A percentile compares a stretch with the other conserved stretches of the same genome.
These are phyloP conservation scores for Delonix regia DNA, from an alignment of 306 rosid genomes.

Conservation along the genomic window DNA sequence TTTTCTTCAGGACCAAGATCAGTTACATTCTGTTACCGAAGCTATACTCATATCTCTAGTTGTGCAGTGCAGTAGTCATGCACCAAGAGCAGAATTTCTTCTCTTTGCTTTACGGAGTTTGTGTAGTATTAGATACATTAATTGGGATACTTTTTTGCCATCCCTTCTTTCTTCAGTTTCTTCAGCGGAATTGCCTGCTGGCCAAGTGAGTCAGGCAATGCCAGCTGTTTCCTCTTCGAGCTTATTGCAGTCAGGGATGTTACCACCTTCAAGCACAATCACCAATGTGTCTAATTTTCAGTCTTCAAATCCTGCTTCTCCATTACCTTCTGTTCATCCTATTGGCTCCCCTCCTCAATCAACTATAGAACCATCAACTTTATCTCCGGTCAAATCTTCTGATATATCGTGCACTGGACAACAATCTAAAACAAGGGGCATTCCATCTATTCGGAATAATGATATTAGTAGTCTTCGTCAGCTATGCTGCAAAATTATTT, in stretches of 20 bases:
- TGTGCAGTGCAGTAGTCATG: slow-evolving; percentile 89
- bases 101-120: slow-evolving; percentile 80
- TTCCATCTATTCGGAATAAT: slow-evolving; percentile 65
- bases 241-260: slow-evolving; percentile 74
- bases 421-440: slow-evolving; percentile 58
- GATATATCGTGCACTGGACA: slow-evolving; percentile 66
- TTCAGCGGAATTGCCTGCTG: slow-evolving; percentile 64
- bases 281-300: slow-evolving; percentile 73
- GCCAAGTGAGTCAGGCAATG: slow-evolving; percentile 72
- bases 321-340: slow-evolving; percentile 76
- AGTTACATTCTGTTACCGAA: slow-evolving; percentile 79
- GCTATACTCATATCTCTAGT: slow-evolving; percentile 80
- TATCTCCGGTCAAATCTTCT: slow-evolving; percentile 84
- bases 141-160: slow-evolving; percentile 91
- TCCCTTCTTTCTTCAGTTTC: slow-evolving; percentile 85
- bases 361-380: slow-evolving; percentile 61
- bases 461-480: slow-evolving; percentile 96
- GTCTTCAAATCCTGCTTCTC: slow-evolving; percentile 91
- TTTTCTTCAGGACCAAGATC: slow-evolving; percentile 84
- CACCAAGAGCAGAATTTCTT: slow-evolving; percentile 87
- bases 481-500: slow-evolving; percentile 92
- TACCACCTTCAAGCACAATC: slow-evolving; percentile 61
- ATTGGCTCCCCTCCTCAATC: slow-evolving; percentile 90
- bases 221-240: slow-evolving; percentile 63
- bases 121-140: slow-evolving; percentile 74